A percentile compares a stretch with the other conserved stretches of the same genome.
phyloP scores from a whole-genome alignment of 2,329 filamentous ascomycete genomes.

The Xylaria sp. region DNA sequence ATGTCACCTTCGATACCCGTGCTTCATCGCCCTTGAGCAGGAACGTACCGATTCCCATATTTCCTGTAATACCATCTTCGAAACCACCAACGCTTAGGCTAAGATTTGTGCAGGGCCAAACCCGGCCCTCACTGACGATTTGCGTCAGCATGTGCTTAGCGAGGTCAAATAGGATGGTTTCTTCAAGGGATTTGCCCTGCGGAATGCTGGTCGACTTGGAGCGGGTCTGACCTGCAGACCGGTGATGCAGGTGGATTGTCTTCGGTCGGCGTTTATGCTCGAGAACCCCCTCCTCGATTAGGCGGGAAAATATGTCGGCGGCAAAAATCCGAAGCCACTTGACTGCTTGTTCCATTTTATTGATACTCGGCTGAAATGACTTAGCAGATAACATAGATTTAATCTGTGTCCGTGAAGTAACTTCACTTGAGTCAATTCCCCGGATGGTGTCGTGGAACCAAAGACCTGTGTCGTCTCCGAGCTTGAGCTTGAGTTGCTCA shows the following conservation, averaged over 20 bases:
- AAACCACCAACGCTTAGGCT: slow-evolving; percentile 92
- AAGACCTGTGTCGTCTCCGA: slow-evolving; percentile 84
- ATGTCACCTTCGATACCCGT: slow-evolving; percentile 59
- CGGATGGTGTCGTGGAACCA: slow-evolving; percentile 90
- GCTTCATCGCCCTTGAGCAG: slow-evolving; percentile 80
- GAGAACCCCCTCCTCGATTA: slow-evolving; percentile 89
- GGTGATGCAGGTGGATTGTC: slow-evolving; percentile 85
- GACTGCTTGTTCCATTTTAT: slow-evolving; percentile 78
- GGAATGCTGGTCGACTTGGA: slow-evolving; percentile 83
- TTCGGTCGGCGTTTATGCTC: slow-evolving; percentile 89
- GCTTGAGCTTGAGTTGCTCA: slow-evolving; percentile 78
- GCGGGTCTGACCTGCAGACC: slow-evolving; percentile 76
- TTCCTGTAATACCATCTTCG: slow-evolving; percentile 85
- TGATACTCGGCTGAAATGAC: slow-evolving; percentile 88
- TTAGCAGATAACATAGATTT: slow-evolving; percentile 98
- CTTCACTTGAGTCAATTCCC: slow-evolving; percentile 86
- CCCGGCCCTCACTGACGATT: slow-evolving; percentile 78
- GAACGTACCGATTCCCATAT: slow-evolving; percentile 87
- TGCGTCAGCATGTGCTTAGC: slow-evolving; percentile 82
- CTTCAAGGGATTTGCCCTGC: slow-evolving; percentile 77
- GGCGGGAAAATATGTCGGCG: slow-evolving; percentile 87
- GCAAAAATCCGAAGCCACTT: slow-evolving; percentile 92
- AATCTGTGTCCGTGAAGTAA: slow-evolving; percentile 90
- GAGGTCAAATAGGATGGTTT: slow-evolving; percentile 77
- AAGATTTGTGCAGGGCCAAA: slow-evolving; percentile 93